Conservation (phyloP, 306 rosid genomes). For the Trifolium subterraneum region DNA sequence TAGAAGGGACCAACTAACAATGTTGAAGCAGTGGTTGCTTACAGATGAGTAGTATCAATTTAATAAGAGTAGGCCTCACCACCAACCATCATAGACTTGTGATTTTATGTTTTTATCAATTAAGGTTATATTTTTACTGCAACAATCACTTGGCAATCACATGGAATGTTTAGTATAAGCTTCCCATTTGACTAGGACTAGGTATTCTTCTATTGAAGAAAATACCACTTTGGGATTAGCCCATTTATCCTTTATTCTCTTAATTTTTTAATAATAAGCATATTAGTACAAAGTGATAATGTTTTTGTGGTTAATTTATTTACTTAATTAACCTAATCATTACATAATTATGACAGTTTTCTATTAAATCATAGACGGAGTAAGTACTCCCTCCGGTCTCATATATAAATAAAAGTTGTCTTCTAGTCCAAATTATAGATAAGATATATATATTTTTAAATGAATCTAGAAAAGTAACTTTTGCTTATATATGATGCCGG, state of each 20-base stretch:
- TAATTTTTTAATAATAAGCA: background rate
- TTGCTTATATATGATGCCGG: too few relatives aligned
- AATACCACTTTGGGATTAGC: slow-evolving; percentile 47
- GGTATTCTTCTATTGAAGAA: slow-evolving; percentile 54
- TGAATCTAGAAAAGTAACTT: too few relatives aligned
- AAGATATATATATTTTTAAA: too few relatives aligned
- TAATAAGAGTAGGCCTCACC: slow-evolving; percentile 43
- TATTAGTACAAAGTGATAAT: too few relatives aligned
- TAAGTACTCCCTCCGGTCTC: too few relatives aligned
- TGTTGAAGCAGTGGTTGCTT: slow-evolving; percentile 46
- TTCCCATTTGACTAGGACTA: slow-evolving; percentile 24
- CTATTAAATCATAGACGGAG: too few relatives aligned
- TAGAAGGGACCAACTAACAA: slow-evolving; percentile 18
- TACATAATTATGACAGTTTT: too few relatives aligned
- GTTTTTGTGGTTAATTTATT: too few relatives aligned
- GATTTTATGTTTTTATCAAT: slow-evolving; percentile 14
- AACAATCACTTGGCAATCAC: slow-evolving; percentile 68
- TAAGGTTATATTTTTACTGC: slow-evolving; percentile 24
- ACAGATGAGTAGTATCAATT: slow-evolving; percentile 25
- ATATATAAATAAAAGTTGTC: too few relatives aligned
- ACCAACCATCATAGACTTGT: slow-evolving; percentile 35
- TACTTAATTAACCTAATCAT: too few relatives aligned
- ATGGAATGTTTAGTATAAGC: slow-evolving; percentile 60
- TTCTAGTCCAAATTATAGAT: too few relatives aligned
- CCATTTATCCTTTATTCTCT: slow-evolving; percentile 35